Evolutionary conservation across 768 basidiomycete genomes (phyloP).

Genomic region (Pulveroboletus sp.): DNA sequence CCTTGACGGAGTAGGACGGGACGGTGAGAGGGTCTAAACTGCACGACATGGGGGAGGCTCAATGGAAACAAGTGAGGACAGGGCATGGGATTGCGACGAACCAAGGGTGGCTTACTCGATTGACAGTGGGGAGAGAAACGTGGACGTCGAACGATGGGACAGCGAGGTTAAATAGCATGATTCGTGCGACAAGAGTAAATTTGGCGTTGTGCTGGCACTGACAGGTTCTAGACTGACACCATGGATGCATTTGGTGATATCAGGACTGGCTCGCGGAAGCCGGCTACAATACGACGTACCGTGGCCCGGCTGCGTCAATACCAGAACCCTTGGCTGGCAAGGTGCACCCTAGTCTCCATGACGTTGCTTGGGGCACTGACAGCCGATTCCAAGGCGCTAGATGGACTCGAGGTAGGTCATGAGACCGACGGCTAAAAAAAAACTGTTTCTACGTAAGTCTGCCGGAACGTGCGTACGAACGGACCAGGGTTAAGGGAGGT

Average conservation of each 20-base stretch:
- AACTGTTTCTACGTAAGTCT: too few species aligned
- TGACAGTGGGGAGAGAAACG: not conserved
- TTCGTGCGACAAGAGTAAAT: too few species aligned
- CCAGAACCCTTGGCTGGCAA: too few species aligned
- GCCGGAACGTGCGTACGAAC: too few species aligned
- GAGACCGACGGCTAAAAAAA: too few species aligned
- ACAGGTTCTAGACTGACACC: constrained; percentile 7
- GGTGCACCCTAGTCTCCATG: too few species aligned
- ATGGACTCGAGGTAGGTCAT: too few species aligned
- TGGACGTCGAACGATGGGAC: not conserved
- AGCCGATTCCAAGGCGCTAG: too few species aligned
- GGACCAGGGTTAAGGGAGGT: too few species aligned
- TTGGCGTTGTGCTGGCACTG: not conserved
- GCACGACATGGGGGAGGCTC: constrained; percentile 18
- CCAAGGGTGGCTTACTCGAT: constrained; percentile 1
- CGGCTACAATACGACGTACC: not conserved
- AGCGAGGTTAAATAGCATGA: not conserved
- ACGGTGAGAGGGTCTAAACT: constrained; percentile 26
- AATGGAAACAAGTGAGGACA: constrained; percentile 5
- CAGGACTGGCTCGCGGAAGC: not conserved
- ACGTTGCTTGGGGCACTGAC: too few species aligned
- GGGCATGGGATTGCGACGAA: not conserved
- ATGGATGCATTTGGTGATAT: constrained; percentile 12
- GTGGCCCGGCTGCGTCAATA: too few species aligned
- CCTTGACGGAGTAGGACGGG: constrained; percentile 34